These are phyloP conservation scores for Wallacemonas rigidus DNA, from an alignment of 208 protist species.

Conservation along the genomic window DNA sequence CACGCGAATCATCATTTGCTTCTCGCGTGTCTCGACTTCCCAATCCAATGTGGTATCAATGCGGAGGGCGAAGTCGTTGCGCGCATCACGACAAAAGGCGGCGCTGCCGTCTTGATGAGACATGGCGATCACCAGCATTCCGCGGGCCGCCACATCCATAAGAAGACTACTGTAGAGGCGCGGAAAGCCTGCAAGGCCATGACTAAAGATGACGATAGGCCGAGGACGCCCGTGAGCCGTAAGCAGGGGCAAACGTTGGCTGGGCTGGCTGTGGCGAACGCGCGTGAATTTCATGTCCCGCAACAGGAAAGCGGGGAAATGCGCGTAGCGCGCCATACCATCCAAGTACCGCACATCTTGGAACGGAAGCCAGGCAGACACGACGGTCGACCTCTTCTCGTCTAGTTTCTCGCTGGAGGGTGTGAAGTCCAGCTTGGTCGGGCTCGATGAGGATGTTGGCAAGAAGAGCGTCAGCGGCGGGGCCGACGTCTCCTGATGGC, in stretches of 20 bases:
- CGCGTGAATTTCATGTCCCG: constrained; percentile 47
- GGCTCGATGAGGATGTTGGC: constrained; percentile 27
- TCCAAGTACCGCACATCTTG: constrained; percentile 52
- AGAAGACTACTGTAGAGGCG: constrained; percentile 69
- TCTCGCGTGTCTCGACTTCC: constrained; percentile 45
- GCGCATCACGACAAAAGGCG: constrained; percentile 67
- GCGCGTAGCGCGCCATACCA: constrained; percentile 54
- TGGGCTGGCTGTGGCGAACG: constrained; percentile 22
- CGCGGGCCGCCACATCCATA: constrained; percentile 71
- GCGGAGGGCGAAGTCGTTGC: constrained; percentile 23
- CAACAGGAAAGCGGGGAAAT: constrained; percentile 56
- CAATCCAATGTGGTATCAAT: constrained; percentile 37
- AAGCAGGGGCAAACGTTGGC: constrained; percentile 38
- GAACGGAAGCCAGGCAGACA: constrained; percentile 57
- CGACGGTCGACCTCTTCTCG: background rate
- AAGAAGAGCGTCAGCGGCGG: constrained; percentile 76
- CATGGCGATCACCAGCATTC: constrained; percentile 64
- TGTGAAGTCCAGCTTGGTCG: constrained; percentile 14
- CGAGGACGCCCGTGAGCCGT: constrained; percentile 31
- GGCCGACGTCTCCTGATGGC: constrained; percentile 15
- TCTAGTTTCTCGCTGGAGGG: background rate
- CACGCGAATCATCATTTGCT: constrained; percentile 59
- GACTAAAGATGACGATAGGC: constrained; percentile 75
- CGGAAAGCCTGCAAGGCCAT: constrained; percentile 72
- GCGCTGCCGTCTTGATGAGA: constrained; percentile 84